phyloP scores from a whole-genome alignment of 768 basidiomycete species.

The Hirschioporus abietinus region DNA sequence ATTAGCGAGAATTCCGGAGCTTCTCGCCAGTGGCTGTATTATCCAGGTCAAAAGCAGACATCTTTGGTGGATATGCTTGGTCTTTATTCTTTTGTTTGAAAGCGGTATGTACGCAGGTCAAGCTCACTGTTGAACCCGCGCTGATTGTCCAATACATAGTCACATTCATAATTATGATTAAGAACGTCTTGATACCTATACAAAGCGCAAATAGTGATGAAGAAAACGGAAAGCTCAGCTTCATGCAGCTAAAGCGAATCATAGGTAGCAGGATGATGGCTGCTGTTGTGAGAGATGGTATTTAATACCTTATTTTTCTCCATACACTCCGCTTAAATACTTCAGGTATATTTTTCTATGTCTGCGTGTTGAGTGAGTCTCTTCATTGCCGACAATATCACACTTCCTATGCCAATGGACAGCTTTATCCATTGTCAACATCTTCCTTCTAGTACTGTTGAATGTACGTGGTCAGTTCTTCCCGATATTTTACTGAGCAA shows the following conservation, averaged over 20 bases:
- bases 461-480: background rate
- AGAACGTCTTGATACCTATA: background rate
- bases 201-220: background rate
- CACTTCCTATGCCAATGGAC: background rate
- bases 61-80: background rate
- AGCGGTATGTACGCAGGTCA: background rate
- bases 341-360: background rate
- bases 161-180: background rate
- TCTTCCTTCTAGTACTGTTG: background rate
- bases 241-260: background rate
- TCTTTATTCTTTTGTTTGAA: background rate
- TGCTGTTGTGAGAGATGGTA: background rate
- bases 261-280: background rate
- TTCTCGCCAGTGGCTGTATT: background rate
- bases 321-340: background rate
- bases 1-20: background rate
- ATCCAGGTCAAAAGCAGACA: background rate
- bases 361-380: background rate
- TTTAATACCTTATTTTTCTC: background rate
- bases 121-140: background rate
- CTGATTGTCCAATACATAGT: background rate
- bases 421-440: background rate
- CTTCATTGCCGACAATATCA: background rate
- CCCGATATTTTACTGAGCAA: background rate
- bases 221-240: background rate